phyloP scores from a whole-genome alignment of 345 rosid species.

The Aethionema arabicum region DNA sequence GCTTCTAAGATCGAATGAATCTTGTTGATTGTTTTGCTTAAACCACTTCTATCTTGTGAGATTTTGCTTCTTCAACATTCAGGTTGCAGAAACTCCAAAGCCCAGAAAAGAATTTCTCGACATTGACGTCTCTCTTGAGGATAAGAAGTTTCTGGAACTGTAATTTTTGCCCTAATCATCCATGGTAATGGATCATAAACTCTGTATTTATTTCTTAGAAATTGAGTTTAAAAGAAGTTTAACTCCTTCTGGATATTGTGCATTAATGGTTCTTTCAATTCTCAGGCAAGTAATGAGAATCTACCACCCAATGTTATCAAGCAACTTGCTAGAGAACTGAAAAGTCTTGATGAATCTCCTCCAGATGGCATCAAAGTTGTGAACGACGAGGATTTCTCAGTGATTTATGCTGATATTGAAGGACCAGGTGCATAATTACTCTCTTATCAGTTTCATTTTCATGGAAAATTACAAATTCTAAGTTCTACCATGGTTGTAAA shows the following conservation, averaged over 20 bases:
- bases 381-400: constrained; percentile 88
- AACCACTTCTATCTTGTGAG: neutral
- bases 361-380: constrained; percentile 98
- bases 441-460: constrained; percentile 6
- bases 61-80: neutral
- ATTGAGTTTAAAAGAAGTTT: neutral
- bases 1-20: neutral
- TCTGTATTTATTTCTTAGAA: neutral
- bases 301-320: constrained; percentile 97
- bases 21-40: neutral
- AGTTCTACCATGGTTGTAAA: constrained; percentile 30
- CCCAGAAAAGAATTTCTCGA: constrained; percentile 1
- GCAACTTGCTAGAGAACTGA: constrained; percentile 94
- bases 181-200: constrained; percentile 22
- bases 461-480: neutral
- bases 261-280: constrained; percentile 19
- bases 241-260: constrained; percentile 6
- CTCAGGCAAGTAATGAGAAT: constrained; percentile 94
- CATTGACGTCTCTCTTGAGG: constrained; percentile 26
- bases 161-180: neutral
- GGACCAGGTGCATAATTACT: constrained; percentile 73
- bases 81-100: constrained; percentile 23
- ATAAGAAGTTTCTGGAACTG: neutral
- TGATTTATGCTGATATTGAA: constrained; percentile 94
- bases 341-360: constrained; percentile 95